These are phyloP conservation scores for Elsinoe perseae DNA, from an alignment of 2,329 filamentous ascomycete genomes.

Conservation along the genomic window DNA sequence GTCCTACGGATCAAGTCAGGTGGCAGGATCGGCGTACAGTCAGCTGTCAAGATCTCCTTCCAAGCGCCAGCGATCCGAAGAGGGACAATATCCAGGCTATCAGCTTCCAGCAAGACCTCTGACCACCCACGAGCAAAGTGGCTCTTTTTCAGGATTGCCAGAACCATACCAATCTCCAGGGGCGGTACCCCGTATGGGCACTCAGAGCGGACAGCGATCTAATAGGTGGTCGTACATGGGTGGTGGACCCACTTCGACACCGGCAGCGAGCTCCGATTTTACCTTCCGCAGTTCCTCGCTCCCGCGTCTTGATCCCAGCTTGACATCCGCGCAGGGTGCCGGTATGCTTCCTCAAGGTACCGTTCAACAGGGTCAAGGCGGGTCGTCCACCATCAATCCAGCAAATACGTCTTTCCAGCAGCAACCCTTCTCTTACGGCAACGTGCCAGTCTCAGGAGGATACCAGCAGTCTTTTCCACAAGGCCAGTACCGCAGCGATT, in stretches of 20 bases:
- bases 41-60: slow-evolving; percentile 14
- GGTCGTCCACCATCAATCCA: slow-evolving; percentile 9
- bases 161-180: slow-evolving; percentile 13
- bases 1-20: slow-evolving; percentile 10
- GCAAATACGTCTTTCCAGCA: slow-evolving; percentile 10
- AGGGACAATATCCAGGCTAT: slow-evolving; percentile 13
- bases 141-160: not conserved
- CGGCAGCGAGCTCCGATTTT: not conserved
- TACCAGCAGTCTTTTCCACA: slow-evolving; percentile 10
- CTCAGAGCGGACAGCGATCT: not conserved
- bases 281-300: slow-evolving; percentile 13
- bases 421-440: slow-evolving; percentile 15
- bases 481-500: slow-evolving; percentile 11
- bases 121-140: slow-evolving; percentile 6
- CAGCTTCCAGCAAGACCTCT: slow-evolving; percentile 9
- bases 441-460: slow-evolving; percentile 1
- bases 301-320: slow-evolving; percentile 11
- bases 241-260: slow-evolving; percentile 1
- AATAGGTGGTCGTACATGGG: slow-evolving; percentile 10
- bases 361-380: slow-evolving; percentile 6
- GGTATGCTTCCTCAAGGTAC: slow-evolving; percentile 15
- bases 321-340: slow-evolving; percentile 5
- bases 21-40: slow-evolving; percentile 5
- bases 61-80: slow-evolving; percentile 15
- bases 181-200: slow-evolving; percentile 5